phyloP scores from a whole-genome alignment of 1,139 yeast species.

The Geotrichum aggregatum region DNA sequence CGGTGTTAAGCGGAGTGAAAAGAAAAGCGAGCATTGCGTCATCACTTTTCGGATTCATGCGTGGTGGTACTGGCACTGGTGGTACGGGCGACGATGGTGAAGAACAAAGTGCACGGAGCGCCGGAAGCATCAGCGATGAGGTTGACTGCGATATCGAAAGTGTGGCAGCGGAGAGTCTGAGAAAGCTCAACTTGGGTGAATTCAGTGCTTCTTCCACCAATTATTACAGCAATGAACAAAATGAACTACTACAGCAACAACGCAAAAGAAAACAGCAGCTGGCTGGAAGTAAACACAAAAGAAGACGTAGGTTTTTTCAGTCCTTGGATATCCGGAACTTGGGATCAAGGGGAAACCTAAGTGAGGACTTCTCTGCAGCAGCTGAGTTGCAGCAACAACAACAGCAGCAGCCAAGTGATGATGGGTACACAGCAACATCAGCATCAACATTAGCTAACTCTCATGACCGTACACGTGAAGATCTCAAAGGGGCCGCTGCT shows the following conservation, averaged over 20 bases:
- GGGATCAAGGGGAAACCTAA: too few relatives aligned
- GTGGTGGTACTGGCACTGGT: background rate
- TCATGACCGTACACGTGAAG: too few relatives aligned
- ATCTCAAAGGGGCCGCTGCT: too few relatives aligned
- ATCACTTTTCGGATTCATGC: background rate
- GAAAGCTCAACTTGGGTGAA: constrained; percentile 3
- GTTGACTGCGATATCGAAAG: constrained; percentile 3
- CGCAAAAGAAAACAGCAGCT: too few relatives aligned
- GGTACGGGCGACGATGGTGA: background rate
- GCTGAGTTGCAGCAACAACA: background rate
- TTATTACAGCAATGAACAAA: too few relatives aligned
- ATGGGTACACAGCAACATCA: too few relatives aligned
- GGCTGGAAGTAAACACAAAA: background rate
- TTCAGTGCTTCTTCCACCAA: background rate
- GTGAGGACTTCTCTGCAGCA: too few relatives aligned
- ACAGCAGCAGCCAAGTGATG: background rate
- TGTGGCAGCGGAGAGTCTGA: background rate
- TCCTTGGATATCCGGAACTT: constrained; percentile 3
- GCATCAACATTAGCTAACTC: too few relatives aligned
- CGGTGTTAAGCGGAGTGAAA: constrained; percentile 2
- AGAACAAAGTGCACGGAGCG: background rate
- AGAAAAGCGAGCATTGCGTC: background rate
- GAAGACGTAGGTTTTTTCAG: background rate
- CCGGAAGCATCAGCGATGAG: background rate
- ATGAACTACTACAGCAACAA: too few relatives aligned